Base-by-base conservation (phyloP, 2,329 filamentous ascomycete genomes). In the Exophiala viscosa region DNA sequence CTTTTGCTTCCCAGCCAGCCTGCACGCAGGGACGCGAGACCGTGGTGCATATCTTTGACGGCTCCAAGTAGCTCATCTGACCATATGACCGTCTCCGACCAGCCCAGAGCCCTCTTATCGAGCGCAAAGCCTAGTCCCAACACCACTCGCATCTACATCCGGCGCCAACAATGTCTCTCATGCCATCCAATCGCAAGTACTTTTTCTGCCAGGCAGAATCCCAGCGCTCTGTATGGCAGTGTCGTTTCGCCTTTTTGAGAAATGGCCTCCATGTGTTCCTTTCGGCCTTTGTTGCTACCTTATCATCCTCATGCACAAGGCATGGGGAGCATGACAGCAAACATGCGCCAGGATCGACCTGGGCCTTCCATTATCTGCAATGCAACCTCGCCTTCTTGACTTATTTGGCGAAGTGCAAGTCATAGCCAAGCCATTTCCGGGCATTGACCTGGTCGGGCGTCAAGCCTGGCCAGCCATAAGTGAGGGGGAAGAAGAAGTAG, bases 331-430 rank as follows among this genome's bases (percentile, higher is more conserved):
- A n/a, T 42, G 18, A 42, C 10, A 14, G 8, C 39, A 28, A 3
- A 41, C 39, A 18, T 41, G 40, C 40, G 18, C 20, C 40, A 17
- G 13, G 17, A 42, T 28, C 23, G 23, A 23, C 13, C 18, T 42
- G 10, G 40, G 38, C n/a, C 6, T 39, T 15, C 31, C 18, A 34
- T 15, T 5, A 15, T 28, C n/a, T 13, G 14, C 42, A 11, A 17
- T 36, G 15, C 23, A 28, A 28, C 33, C n/a, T 42, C n/a, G 11
- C 34, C 14, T 13, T 33, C 13, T 11, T 39, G 34, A 42, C 57
- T 75, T 87, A 99, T 82, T 99, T 99, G 54, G 93, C 93, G 76
- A 99, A 99, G 76, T 99, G 93, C 68, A 99, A 79, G 70, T 99
- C 93, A 69, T 97, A 99, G 60, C 88, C 88, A 61, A 99, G 79